Evolutionary conservation across 148 eudicot genomes (phyloP).

Genomic region (Nepenthes gracilis): DNA sequence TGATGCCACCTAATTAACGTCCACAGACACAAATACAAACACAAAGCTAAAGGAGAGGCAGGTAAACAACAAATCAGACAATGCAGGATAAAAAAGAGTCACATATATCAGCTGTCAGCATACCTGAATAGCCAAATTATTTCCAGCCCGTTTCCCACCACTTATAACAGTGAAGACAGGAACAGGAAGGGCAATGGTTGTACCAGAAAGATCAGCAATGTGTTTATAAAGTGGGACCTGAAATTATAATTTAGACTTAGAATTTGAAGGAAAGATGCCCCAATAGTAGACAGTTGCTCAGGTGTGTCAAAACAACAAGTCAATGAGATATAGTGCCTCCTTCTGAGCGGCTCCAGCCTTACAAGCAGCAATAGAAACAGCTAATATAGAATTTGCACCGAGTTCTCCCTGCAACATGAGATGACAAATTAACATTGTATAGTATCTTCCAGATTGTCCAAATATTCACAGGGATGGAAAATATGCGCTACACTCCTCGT

Average conservation of each 20-base stretch:
- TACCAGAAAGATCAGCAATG: constrained; percentile 88
- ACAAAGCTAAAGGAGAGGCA: background rate
- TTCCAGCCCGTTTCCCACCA: constrained; percentile 93
- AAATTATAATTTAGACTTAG: constrained; percentile 9
- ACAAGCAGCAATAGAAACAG: constrained; percentile 98
- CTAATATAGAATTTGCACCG: constrained; percentile 91
- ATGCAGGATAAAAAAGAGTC: background rate
- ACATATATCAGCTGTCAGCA: constrained; percentile 1
- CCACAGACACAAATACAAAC: background rate
- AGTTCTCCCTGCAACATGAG: constrained; percentile 68
- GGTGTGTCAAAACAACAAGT: constrained; percentile 4
- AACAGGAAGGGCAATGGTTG: constrained; percentile 59
- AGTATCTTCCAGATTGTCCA: background rate
- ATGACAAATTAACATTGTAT: background rate
- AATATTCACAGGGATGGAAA: too few species aligned
- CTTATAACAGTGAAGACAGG: constrained; percentile 80
- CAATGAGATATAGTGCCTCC: constrained; percentile 38
- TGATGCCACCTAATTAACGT: background rate
- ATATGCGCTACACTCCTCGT: too few species aligned
- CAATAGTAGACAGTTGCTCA: constrained; percentile 2
- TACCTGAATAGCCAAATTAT: constrained; percentile 81
- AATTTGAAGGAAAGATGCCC: background rate
- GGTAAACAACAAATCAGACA: background rate
- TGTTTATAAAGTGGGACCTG: constrained; percentile 93
- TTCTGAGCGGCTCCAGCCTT: constrained; percentile 98